Evolutionary conservation across 2,329 filamentous ascomycete genomes (phyloP), one percentile per base, ranked within the genome.

Genomic region (Aspergillus nomiae): DNA sequence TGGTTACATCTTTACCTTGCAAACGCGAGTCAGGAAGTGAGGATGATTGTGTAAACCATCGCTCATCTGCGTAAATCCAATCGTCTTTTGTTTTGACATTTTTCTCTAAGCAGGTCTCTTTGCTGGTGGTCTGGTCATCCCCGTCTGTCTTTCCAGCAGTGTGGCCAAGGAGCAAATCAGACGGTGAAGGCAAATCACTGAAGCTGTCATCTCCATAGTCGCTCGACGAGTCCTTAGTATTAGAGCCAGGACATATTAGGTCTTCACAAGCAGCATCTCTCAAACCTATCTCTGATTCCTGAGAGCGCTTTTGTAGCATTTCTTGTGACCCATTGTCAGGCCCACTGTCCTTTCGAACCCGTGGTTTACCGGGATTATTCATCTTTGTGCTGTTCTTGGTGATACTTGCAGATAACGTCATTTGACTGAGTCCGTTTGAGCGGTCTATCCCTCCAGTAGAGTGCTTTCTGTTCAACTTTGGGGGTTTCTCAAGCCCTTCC

Each of bases 401-500:
- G 12, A 75, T 75, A 21, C 67, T 72, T 30, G 71, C 76, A 7
- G 69, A 63, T 3, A 77, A 36, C 5, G 68, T 74, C 55, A 73
- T 63, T 51, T 78, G 74, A 38, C 57, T 75, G 46, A 70, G 63
- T n/a, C 65, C 62, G 62, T 64, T 62, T 66, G 72, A 59, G 58
- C 73, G 73, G 10, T 71, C 64, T 61, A 61, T 60, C 2, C 41
- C 32, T 5, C 56, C 56, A 11, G 43, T 19, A 24, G 60, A 28
- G 38, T 66, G 66, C 62, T 69, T 76, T 54, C 73, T 76, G 43
- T 58, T 70, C 19, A 78, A 63, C 73, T 83, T 82, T 50, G 85
- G 80, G 62, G 86, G 88, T 65, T 88, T 91, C 41, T 91, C 87
- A 21, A 91, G 72, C 0, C 91, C 91, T 63, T 91, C 87, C 28